Conservation (phyloP, 176 grass and related monocot genomes). For the Eleusine indica region DNA sequence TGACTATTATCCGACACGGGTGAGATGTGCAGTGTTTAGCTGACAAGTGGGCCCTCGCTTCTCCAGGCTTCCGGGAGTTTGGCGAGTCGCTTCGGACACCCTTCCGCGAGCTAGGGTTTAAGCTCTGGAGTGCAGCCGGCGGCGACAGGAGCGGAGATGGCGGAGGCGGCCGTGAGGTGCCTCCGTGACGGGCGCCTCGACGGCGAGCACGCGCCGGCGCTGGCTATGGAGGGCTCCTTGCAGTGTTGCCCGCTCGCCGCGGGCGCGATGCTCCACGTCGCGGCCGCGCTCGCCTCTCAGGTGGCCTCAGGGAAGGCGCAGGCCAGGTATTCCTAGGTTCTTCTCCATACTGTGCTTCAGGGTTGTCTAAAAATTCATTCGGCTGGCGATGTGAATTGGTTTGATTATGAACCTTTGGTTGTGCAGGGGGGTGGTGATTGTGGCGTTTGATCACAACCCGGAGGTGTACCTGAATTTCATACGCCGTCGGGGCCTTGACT, state of each 20-base stretch:
- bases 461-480: conserved; percentile 64
- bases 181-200: conserved; percentile 68
- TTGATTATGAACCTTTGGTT: conserved; percentile 26
- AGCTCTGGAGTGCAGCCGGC: neutral
- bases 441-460: conserved; percentile 68
- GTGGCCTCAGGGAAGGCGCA: conserved; percentile 49
- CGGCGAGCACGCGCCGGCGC: conserved; percentile 62
- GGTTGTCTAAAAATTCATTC: neutral
- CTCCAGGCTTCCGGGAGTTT: conserved; percentile 29
- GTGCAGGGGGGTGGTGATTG: conserved; percentile 70
- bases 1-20: conserved; percentile 20
- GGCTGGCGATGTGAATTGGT: neutral
- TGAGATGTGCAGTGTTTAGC: neutral
- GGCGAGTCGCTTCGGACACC: neutral
- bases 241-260: conserved; percentile 43
- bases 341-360: neutral
- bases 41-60: conserved; percentile 10
- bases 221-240: conserved; percentile 55
- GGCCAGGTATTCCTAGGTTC: conserved; percentile 43
- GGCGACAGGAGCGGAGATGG: conserved; percentile 42
- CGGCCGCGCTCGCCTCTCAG: conserved; percentile 49
- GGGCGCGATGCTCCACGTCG: conserved; percentile 54
- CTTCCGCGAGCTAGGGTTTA: conserved; percentile 48
- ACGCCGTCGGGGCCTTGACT: conserved; percentile 45
- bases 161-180: conserved; percentile 55